Evolutionary conservation across 202 grass and related monocot genomes (phyloP).

Genomic region (Bolboschoenoplectus hybrid): DNA sequence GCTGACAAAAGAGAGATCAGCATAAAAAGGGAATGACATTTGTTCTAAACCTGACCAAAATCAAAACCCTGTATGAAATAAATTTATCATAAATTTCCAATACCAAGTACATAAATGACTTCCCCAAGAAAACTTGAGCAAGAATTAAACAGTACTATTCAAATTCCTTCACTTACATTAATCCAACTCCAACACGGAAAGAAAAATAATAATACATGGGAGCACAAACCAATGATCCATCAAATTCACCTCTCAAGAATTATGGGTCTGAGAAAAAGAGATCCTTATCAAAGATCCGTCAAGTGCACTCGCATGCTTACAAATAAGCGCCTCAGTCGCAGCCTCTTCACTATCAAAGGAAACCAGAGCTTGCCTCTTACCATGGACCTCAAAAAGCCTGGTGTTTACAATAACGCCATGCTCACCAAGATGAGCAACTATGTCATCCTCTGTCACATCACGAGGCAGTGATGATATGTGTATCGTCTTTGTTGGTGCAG

Average conservation of each 20-base stretch:
- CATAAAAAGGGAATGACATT: background rate
- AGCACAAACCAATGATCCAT: constrained; percentile 18
- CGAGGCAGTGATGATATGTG: constrained; percentile 68
- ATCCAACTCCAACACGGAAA: constrained; percentile 23
- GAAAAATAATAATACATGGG: constrained; percentile 4
- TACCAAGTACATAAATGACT: constrained; percentile 18
- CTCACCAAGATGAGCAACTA: constrained; percentile 57
- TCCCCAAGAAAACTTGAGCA: background rate
- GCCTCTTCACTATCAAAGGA: constrained; percentile 69
- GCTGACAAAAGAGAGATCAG: no score
- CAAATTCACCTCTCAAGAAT: constrained; percentile 23
- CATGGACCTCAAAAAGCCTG: constrained; percentile 65
- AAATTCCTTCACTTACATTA: background rate
- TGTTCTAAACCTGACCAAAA: background rate
- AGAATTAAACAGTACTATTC: background rate
- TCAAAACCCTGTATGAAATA: background rate
- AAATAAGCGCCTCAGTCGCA: constrained; percentile 59
- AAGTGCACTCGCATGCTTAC: constrained; percentile 65
- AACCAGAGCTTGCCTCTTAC: constrained; percentile 71
- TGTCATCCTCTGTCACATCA: constrained; percentile 59
- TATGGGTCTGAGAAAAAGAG: constrained; percentile 78
- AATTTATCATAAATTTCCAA: constrained; percentile 2
- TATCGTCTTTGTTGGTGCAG: constrained; percentile 71
- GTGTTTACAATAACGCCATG: constrained; percentile 57
- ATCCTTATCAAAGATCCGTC: constrained; percentile 63